Base-by-base conservation (phyloP, 2,329 filamentous ascomycete species). In the Hypoxylon sp. region DNA sequence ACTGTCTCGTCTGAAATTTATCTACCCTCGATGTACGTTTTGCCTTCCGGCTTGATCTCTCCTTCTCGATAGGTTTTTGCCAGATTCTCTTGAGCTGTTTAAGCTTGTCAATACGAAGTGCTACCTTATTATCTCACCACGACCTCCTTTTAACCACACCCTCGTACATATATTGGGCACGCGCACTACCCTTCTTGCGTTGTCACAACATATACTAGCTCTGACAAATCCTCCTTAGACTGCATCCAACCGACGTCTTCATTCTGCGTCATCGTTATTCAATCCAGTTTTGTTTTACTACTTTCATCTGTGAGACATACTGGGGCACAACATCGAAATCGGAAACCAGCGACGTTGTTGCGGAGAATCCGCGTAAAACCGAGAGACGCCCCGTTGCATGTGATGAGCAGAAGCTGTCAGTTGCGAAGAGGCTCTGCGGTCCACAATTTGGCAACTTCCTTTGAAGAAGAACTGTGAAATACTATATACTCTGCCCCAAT, bases 91-190 rank as follows among this genome's bases (percentile, higher is more conserved):
- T 68, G 62, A 46, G 58, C 38, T 60, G 52, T 72, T 67, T 65
- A 63, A 46, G 56, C 52, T 55, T 65, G 38, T 70, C 60, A 64
- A 72, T 65, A 74, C 73, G 69, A 73, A 74, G 65, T 63, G 61
- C 60, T 63, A 66, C 52, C 61, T 63, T 60, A 60, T 64, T 62
- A 67, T 63, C 62, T 46, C 34, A 51, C 43, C 56, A 69, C 65
- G 43, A 63, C 59, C 50, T 58, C 61, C 59, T 56, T 70, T 63
- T 76, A 75, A 51, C 62, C 50, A 48, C 66, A 76, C 74, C 73
- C 69, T 74, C 65, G 65, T 72, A 75, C 76, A 76, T 75, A 76
- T 76, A 76, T 73, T 65, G 62, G 49, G 60, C 65, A 60, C 52
- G 65, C 61, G 68, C 63, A 67, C 69, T 59, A 63, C 63, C 38